Conservation (phyloP, 2,329 filamentous ascomycete species). For the Trichoderma pleuroti region DNA sequence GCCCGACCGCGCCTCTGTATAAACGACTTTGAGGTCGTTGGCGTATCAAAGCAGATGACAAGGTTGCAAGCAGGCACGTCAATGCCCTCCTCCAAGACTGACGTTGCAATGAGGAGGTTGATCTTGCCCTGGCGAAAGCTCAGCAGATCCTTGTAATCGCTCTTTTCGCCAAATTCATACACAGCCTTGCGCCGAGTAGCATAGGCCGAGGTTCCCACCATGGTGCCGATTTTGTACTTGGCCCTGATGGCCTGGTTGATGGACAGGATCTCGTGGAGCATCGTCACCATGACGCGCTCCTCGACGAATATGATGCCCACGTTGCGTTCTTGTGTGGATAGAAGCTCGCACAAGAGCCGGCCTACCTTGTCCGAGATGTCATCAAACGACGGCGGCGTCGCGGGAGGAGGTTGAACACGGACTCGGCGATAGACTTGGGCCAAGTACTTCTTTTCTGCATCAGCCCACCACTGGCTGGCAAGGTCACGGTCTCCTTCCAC, state of each 20-base stretch:
- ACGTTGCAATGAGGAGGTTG: conserved; percentile 60
- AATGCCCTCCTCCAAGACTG: conserved; percentile 64
- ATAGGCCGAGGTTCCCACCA: conserved; percentile 52
- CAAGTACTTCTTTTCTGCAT: conserved; percentile 56
- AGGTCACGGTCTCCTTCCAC: conserved; percentile 23
- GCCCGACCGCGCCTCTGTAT: conserved; percentile 56
- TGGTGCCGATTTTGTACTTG: conserved; percentile 49
- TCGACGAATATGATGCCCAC: conserved; percentile 66
- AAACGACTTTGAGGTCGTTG: conserved; percentile 51
- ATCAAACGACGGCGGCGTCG: conserved; percentile 17
- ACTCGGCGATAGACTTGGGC: conserved; percentile 43
- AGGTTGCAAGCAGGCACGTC: conserved; percentile 63
- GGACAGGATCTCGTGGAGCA: conserved; percentile 57
- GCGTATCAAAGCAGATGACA: conserved; percentile 55
- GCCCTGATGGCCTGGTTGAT: conserved; percentile 45
- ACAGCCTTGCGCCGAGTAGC: conserved; percentile 39
- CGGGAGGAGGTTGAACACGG: conserved; percentile 14
- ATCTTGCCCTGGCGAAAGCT: conserved; percentile 52
- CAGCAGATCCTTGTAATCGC: conserved; percentile 37
- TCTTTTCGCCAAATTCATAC: conserved; percentile 33
- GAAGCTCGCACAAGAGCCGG: conserved; percentile 51
- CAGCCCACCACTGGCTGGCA: conserved; percentile 41
- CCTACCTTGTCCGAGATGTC: conserved; percentile 56
- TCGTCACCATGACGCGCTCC: conserved; percentile 57
- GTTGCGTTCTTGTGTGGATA: conserved; percentile 39